Percentiles rank a stretch among this genome's conserved stretches.
These are phyloP conservation scores for Geotrichum citri-aurantii DNA, from an alignment of 1,139 yeast genomes.

Conservation along the genomic window DNA sequence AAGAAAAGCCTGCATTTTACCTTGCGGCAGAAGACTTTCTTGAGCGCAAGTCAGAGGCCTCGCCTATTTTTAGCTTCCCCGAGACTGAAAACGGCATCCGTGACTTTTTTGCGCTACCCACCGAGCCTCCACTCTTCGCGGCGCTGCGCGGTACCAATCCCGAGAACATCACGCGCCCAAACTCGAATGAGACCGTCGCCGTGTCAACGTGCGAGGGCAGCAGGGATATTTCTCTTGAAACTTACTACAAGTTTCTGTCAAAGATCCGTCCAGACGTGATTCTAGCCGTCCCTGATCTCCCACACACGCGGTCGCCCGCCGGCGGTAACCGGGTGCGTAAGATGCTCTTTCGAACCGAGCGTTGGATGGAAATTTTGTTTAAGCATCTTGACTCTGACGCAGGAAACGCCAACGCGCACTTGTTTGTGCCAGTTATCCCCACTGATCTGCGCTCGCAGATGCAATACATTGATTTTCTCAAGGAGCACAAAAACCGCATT, in stretches of 20 bases:
- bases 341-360: slow-evolving; percentile 34
- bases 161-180: slow-evolving; percentile 33
- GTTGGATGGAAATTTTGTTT: slow-evolving; percentile 32
- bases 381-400: neutral
- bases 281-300: slow-evolving; percentile 33
- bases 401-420: slow-evolving; percentile 4
- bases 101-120: slow-evolving; percentile 26
- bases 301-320: slow-evolving; percentile 31
- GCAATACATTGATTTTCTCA: slow-evolving; percentile 27
- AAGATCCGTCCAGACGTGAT: slow-evolving; percentile 32
- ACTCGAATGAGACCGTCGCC: slow-evolving; percentile 31
- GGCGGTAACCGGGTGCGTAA: slow-evolving; percentile 37
- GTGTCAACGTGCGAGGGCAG: slow-evolving; percentile 38
- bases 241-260: slow-evolving; percentile 25
- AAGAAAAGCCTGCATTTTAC: slow-evolving; percentile 25
- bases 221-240: slow-evolving; percentile 28
- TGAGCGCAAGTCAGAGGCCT: slow-evolving; percentile 15
- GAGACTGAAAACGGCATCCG: slow-evolving; percentile 17
- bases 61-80: neutral
- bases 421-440: slow-evolving; percentile 35
- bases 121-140: slow-evolving; percentile 26
- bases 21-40: slow-evolving; percentile 33
- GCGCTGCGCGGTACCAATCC: slow-evolving; percentile 32
- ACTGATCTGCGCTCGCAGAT: slow-evolving; percentile 24
- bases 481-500: slow-evolving; percentile 17